A percentile compares a stretch with the other conserved stretches of the same genome.
Evolutionary conservation across 2,329 filamentous ascomycete genomes (phyloP).

Genomic region (Stenocarpella maydis): DNA sequence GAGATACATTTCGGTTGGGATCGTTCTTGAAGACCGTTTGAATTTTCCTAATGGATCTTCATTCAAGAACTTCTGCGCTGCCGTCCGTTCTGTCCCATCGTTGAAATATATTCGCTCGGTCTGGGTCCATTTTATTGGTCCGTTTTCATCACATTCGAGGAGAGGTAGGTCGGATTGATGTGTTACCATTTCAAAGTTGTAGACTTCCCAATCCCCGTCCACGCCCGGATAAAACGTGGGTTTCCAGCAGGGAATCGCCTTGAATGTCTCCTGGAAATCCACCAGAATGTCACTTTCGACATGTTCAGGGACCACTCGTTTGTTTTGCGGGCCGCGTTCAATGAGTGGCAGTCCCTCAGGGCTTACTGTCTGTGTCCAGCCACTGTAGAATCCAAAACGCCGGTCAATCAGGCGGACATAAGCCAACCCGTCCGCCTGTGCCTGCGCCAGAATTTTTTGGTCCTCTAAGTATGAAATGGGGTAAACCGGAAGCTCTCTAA

Average conservation of each 20-base stretch:
- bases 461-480: slow-evolving; percentile 8
- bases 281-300: slow-evolving; percentile 12
- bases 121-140: too few relatives aligned
- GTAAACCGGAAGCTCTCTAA: neutral
- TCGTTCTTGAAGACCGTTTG: too few relatives aligned
- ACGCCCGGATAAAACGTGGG: rapidly evolving
- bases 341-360: neutral
- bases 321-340: rapidly evolving
- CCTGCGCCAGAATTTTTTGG: neutral
- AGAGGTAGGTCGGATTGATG: neutral
- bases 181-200: too few relatives aligned
- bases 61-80: too few relatives aligned
- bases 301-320: neutral
- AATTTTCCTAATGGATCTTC: too few relatives aligned
- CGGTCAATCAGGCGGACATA: neutral
- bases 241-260: neutral
- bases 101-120: too few relatives aligned
- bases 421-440: rapidly evolving
- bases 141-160: neutral
- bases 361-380: neutral
- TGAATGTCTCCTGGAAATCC: slow-evolving; percentile 16
- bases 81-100: too few relatives aligned
- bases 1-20: too few relatives aligned
- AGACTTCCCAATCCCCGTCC: too few relatives aligned
- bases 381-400: slow-evolving; percentile 4